Evolutionary conservation across 2,329 filamentous ascomycete species (phyloP), one percentile per base, ranked within the genome.

Genomic region (Microdochium trichocladiopsis): DNA sequence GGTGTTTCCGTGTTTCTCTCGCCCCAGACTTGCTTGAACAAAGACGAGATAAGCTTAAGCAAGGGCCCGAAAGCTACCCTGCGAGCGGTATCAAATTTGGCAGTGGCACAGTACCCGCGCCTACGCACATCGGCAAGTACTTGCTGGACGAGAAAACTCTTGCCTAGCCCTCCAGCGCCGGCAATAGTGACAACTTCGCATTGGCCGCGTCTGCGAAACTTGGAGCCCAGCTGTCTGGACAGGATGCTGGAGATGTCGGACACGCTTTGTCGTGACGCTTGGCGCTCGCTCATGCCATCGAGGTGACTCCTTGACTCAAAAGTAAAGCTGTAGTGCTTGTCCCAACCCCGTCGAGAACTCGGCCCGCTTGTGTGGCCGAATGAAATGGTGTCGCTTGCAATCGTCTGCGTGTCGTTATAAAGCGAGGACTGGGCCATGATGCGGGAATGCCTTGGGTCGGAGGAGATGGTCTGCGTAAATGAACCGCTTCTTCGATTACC

Each of bases 11-110:
- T 85, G 58, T 86, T 82, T 37, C 77, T 76, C 63, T 87, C 83
- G 1, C 82, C 83, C 73, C 82, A 86, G 2, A 86, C 79, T 62
- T 87, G 83, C 60, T 82, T 82, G 66, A 86, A 86, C 16, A 87
- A 69, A 21, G 81, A 85, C 11, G 82, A 85, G 11, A 86, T 66
- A n/a, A 86, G 67, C 64, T 81, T 84, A 24, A 86, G 72, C 37
- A 86, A 66, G 3, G 83, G 83, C 1, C 82, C 82, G 62, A 84
- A 86, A 3, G 83, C 79, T 9, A 75, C 79, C 58, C 77, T 77
- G 57, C 79, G 73, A 0, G 82, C 78, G 1, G 77, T 79, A 59
- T 87, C 83, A 54, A 86, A 86, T 61, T 86, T 86, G 41, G 83
- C 79, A 28, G 80, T 84, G 6, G 82, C 80, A 59, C 82, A 86